A percentile compares a stretch with the other conserved stretches of the same genome.
Conservation (phyloP, 495 filamentous ascomycete genomes). For the Penicillium longicatenatum region DNA sequence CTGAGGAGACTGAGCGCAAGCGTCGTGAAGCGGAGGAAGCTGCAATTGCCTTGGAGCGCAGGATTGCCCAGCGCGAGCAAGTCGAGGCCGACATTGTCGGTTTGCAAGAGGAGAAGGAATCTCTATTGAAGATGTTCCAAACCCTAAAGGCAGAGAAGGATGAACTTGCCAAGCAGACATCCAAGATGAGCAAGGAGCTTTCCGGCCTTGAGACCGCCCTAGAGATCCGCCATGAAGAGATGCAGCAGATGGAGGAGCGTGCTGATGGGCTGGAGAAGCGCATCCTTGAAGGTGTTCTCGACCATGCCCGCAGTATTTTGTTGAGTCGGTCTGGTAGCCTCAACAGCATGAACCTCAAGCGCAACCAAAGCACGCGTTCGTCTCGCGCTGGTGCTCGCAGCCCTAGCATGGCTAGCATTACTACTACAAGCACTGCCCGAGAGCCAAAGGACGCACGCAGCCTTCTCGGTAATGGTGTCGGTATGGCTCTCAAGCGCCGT, state of each 20-base stretch:
- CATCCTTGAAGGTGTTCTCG: conserved; percentile 91
- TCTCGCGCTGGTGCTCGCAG: conserved; percentile 41
- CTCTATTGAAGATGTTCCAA: conserved; percentile 57
- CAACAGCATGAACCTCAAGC: conserved; percentile 69
- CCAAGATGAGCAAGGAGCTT: conserved; percentile 76
- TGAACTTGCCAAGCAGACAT: conserved; percentile 69
- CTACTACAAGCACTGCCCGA: conserved; percentile 36
- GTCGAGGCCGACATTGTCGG: conserved; percentile 70
- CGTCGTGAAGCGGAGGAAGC: conserved; percentile 82
- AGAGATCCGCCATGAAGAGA: conserved; percentile 83
- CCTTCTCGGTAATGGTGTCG: conserved; percentile 51
- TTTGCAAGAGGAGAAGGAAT: conserved; percentile 66
- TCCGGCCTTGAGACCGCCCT: conserved; percentile 87
- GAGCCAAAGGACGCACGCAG: conserved; percentile 42
- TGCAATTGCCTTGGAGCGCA: conserved; percentile 75
- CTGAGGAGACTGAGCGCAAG: conserved; percentile 75
- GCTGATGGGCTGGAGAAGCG: conserved; percentile 86
- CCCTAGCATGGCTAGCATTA: conserved; percentile 40
- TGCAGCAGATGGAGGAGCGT: conserved; percentile 82
- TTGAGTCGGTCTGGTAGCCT: conserved; percentile 55
- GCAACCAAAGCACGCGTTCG: conserved; percentile 55
- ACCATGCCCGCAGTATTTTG: conserved; percentile 86
- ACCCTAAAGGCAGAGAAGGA: conserved; percentile 69
- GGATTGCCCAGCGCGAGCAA: conserved; percentile 74
- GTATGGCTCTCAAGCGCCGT: conserved; percentile 55